phyloP scores from a whole-genome alignment of 805 yeast genomes.

The Ogataea dorogensis region DNA sequence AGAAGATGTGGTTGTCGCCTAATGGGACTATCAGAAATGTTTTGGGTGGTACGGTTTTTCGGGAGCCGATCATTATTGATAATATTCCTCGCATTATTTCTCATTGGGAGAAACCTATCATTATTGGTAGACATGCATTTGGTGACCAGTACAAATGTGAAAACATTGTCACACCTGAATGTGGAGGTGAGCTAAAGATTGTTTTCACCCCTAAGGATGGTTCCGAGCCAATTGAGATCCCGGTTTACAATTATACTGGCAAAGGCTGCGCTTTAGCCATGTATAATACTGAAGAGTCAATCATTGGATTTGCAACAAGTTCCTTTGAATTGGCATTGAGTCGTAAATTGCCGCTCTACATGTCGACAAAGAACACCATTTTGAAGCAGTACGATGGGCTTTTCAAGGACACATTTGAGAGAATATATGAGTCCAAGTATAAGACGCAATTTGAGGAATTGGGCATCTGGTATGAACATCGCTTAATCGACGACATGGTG shows the following conservation, averaged over 20 bases:
- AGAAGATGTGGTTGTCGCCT: conserved; percentile 97
- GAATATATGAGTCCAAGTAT: conserved; percentile 68
- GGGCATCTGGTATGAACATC: conserved; percentile 96
- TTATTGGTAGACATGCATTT: conserved; percentile 95
- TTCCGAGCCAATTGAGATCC: conserved; percentile 48
- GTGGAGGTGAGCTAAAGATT: conserved; percentile 75
- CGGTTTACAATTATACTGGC: conserved; percentile 66
- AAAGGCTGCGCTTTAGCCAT: conserved; percentile 86
- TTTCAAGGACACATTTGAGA: conserved; percentile 91
- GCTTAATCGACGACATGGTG: conserved; percentile 97
- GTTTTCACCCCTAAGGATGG: conserved; percentile 74
- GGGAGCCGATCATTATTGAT: conserved; percentile 88
- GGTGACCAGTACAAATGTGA: conserved; percentile 97
- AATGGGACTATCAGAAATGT: conserved; percentile 96
- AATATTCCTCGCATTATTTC: conserved; percentile 88
- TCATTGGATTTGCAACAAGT: conserved; percentile 86
- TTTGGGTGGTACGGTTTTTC: conserved; percentile 93
- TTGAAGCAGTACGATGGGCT: conserved; percentile 92
- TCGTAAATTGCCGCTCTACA: conserved; percentile 74
- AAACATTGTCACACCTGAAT: conserved; percentile 70
- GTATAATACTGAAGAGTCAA: conserved; percentile 95
- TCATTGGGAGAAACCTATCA: conserved; percentile 92
- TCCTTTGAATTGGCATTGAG: conserved; percentile 85
- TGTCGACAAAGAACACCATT: conserved; percentile 93
- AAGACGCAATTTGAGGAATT: conserved; percentile 65